Evolutionary conservation across 257 asterid species (phyloP), one percentile per base, ranked within the genome.

Genomic region (Anisodus acutangulus): DNA sequence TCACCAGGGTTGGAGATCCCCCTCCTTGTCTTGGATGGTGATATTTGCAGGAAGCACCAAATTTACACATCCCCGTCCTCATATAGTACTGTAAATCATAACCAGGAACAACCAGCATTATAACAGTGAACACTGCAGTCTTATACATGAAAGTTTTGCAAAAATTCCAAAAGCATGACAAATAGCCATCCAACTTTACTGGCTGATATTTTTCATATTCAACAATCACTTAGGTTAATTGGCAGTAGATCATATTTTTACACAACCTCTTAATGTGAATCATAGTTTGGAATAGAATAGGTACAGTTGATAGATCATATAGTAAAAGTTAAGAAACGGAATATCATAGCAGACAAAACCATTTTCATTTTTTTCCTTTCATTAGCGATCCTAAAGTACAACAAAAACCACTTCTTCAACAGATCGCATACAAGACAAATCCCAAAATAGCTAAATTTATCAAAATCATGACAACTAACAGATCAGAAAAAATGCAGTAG

Each of bases 21-120:
- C 84, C 84, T 90, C 93, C 94, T 37, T 85, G 90, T 86, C 88
- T 93, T 47, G 98, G 98, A 88, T 94, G 98, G 89, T 94, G 90
- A 82, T 92, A 94, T 88, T 92, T 94, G 94, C 97, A 94, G 87
- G 95, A 91, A 71, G 88, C 85, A 84, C 97, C 98, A 83, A 86
- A 94, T 89, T 91, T 93, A 84, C 98, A 94, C 88, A 80, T 89
- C 67, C 95, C 93, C 59, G 94, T 91, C 88, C 89, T 92, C 93
- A 89, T 91, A 87, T 88, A 91, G 90, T 91, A 91, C 95, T 93
- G 85, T 87, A 91, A 86, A 84, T 89, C 83, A 84, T 85, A 90
- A 37, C 26, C 41, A 79, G 67, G 10, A 78, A 15, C 10, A 49
- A 64, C 59, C 15, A 79, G 63, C 35, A 51, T 53, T 63, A 31